Evolutionary conservation across 2,329 filamentous ascomycete genomes (phyloP), one percentile per base, ranked within the genome.

Genomic region (Sporothrix pseudoabietina): DNA sequence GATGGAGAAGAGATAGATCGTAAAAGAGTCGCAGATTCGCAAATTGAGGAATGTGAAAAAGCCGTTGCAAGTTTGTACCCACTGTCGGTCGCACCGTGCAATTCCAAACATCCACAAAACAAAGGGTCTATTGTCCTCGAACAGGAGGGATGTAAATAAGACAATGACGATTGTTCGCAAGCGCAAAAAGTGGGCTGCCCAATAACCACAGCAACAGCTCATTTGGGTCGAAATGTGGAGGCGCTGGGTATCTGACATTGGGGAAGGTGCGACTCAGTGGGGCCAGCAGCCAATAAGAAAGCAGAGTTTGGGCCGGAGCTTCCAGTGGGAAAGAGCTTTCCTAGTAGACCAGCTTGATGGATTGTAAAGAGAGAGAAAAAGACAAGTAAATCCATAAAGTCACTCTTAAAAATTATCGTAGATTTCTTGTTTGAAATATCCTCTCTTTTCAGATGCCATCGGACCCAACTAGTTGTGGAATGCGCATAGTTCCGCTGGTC

Each of bases 151-250:
- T 57, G 68, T 57, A 70, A 70, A 70, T 70, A 70, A 57, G 68
- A 70, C 68, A 70, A 57, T 70, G 68, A 47, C 49, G 68, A 57
- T 57, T 70, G 49, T 55, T 57, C 68, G 22, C 26, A 49, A 65
- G 55, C 19, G 30, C 26, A 44, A 63, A 71, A 71, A 57, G 54
- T 49, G 69, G 69, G 57, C 41, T 52, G 57, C 55, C 44, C 41
- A 59, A 70, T 55, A 70, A 70, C 66, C 66, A 69, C 66, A 54
- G 66, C 66, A 69, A 69, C 66, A 69, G 47, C 66, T 52, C 47
- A 8, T 54, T 54, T 54, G 66, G 66, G 26, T 69, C 44, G 12
- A 66, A 66, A 44, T 66, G 39, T 61, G 57, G 57, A 47, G 39
- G n/a, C n/a, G 35, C 59, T 41, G 61, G 61, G 26, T 30, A 7